These are phyloP conservation scores for Aspergillus fumigatiaffinis DNA, from an alignment of 2,329 filamentous ascomycete species.

Conservation along the genomic window DNA sequence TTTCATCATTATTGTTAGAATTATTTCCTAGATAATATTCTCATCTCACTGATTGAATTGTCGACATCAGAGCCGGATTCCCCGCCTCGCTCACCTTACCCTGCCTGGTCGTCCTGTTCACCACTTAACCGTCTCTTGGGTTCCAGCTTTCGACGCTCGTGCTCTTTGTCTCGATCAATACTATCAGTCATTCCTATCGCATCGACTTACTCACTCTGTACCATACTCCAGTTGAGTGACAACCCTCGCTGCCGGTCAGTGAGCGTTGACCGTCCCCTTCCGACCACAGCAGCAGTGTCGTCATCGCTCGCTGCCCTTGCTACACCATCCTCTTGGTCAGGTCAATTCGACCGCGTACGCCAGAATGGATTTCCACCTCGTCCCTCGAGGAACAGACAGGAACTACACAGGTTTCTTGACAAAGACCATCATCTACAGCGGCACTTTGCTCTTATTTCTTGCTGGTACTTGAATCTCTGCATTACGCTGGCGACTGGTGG, in stretches of 20 bases:
- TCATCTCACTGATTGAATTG: background rate
- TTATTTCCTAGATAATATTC: background rate
- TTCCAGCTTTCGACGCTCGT: background rate
- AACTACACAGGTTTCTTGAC: conserved; percentile 48
- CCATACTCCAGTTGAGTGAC: background rate
- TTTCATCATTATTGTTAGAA: background rate
- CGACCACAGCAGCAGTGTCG: background rate
- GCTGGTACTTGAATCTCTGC: conserved; percentile 30
- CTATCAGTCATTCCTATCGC: background rate
- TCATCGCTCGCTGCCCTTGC: background rate
- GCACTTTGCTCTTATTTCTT: conserved; percentile 43
- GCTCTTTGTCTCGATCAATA: background rate
- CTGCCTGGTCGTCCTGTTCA: background rate
- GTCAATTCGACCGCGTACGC: background rate
- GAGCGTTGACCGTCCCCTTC: background rate
- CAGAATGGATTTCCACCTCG: conserved; percentile 42
- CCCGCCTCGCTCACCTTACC: background rate
- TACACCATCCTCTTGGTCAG: no score
- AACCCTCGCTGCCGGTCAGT: background rate
- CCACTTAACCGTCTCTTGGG: background rate
- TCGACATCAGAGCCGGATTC: background rate
- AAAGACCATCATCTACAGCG: conserved; percentile 46
- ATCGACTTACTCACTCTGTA: background rate
- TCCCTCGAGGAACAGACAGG: conserved; percentile 39
- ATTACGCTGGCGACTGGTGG: background rate